These are phyloP conservation scores for Amphibolis antarctica DNA, from an alignment of 106 monocot species.

Conservation along the genomic window DNA sequence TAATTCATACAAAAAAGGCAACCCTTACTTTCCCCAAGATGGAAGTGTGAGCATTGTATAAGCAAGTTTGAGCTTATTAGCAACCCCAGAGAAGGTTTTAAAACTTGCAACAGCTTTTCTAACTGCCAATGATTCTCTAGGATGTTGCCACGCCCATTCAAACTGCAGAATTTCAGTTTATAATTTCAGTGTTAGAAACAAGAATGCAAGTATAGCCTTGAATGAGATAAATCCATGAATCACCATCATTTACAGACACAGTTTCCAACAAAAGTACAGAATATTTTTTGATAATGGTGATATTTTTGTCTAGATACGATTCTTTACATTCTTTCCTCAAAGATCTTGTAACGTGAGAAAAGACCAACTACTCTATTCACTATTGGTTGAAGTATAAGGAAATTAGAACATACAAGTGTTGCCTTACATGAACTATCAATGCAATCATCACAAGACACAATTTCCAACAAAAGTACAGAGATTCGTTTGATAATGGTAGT, in stretches of 20 bases:
- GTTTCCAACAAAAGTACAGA: neutral
- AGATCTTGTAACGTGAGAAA: too few species aligned
- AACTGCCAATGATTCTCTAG: slow-evolving; percentile 70
- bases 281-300: too few species aligned
- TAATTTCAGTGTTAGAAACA: neutral
- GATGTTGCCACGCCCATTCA: slow-evolving; percentile 99
- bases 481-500: too few species aligned
- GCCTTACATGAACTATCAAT: too few species aligned
- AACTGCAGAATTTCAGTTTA: slow-evolving; percentile 37
- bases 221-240: too few species aligned
- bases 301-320: too few species aligned
- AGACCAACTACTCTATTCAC: too few species aligned
- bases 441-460: too few species aligned
- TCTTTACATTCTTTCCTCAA: too few species aligned
- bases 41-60: slow-evolving; percentile 89
- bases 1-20: neutral
- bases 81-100: slow-evolving; percentile 59
- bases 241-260: neutral
- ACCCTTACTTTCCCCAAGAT: slow-evolving; percentile 68
- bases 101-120: slow-evolving; percentile 74
- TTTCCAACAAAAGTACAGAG: too few species aligned
- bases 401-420: too few species aligned
- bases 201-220: neutral
- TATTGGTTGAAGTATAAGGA: too few species aligned
- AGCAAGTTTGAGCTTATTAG: slow-evolving; percentile 76